Percentiles rank a stretch among this genome's conserved stretches.
These are phyloP conservation scores for Comarum palustre DNA, from an alignment of 306 rosid genomes.

Conservation along the genomic window DNA sequence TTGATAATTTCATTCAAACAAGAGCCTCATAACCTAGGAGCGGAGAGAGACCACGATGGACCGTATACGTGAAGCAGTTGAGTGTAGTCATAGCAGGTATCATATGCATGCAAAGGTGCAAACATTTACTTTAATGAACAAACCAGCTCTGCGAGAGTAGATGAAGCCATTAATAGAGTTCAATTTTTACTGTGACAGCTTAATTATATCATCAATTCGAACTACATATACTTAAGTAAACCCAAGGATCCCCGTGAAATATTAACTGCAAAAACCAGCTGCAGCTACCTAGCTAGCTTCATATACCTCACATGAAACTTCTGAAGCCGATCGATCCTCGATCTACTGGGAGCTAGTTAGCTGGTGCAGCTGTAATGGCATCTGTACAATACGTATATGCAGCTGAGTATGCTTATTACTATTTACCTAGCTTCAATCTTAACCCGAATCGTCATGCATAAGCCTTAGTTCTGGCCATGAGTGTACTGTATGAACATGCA, in stretches of 20 bases:
- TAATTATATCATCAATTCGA: not conserved
- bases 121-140: not conserved
- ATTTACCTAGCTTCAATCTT: not conserved
- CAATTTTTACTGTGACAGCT: not conserved
- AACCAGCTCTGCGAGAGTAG: not conserved
- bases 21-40: not conserved
- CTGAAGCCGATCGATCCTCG: slow-evolving; percentile 5
- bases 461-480: not conserved
- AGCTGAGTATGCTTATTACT: not conserved
- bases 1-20: no score
- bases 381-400: not conserved
- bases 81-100: not conserved
- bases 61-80: not conserved
- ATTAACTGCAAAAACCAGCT: slow-evolving; percentile 27
- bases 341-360: not conserved
- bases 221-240: not conserved
- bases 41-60: not conserved
- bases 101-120: not conserved
- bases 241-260: slow-evolving; percentile 39
- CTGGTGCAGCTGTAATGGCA: not conserved
- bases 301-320: slow-evolving; percentile 38
- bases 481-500: not conserved
- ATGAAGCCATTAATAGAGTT: not conserved
- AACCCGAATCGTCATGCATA: not conserved
- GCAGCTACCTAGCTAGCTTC: not conserved